Evolutionary conservation across 2,329 filamentous ascomycete species (phyloP), one percentile per base, ranked within the genome.

Genomic region (Alternaria ventricosa): DNA sequence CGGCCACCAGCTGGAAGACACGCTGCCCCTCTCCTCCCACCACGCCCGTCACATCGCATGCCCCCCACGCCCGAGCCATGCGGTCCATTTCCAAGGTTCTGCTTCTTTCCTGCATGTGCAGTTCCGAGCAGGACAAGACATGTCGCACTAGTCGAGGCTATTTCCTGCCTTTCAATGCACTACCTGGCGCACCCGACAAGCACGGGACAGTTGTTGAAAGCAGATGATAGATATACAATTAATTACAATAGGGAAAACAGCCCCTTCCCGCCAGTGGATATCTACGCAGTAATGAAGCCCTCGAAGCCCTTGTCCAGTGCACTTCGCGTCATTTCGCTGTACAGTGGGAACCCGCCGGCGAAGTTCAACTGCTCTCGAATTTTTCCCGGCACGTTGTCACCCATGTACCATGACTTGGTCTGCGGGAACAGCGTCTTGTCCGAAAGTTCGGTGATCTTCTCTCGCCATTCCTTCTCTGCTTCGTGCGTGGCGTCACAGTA

Each of bases 321-420:
- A 44, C 72, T 76, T 50, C 81, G 72, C 57, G 78, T 79, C 66
- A 82, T 72, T 63, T 79, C 73, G 63, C 78, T 77, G 45, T 84
- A 83, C 64, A 77, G 25, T 2, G 79, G 79, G 47, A 82, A 75
- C 0, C 82, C 82, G 7, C 82, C 82, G 10, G 81, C 75, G 68
- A 78, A 84, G 51, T 79, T 83, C 53, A 84, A 70, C 60, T 82
- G 82, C 71, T 84, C 82, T 15, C 79, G 75, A 11, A 78, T 73
- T 74, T 83, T 84, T 12, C 83, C 83, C 1, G 82, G 82, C 10
- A 84, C 75, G 47, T 84, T 84, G 12, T 79, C 80, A 7, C 79
- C 79, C 79, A 80, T 81, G 55, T 84, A 84, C 82, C 81, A 83
- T 7, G 74, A 77, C 25, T 80, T 78, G 0, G 80, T 79, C 25